Conservation (phyloP, 1,284 basidiomycete genomes). For the Schizopora paradoxa region DNA sequence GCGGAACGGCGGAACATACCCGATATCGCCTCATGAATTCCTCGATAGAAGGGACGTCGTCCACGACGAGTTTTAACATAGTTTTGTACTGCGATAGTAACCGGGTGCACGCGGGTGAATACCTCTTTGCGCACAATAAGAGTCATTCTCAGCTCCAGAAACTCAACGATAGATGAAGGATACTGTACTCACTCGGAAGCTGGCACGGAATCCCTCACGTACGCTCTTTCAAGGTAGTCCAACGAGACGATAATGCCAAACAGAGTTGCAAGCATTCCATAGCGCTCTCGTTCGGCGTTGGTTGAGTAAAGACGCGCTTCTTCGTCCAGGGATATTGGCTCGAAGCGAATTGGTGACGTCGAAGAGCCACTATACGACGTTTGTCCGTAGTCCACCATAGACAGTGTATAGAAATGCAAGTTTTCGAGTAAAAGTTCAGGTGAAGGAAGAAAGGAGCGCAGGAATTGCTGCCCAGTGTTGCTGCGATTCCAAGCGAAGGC, state of each 20-base stretch:
- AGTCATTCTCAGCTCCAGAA: conserved; percentile 18
- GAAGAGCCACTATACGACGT: no score
- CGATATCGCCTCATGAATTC: conserved; percentile 89
- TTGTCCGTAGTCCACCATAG: no score
- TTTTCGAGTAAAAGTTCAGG: no score
- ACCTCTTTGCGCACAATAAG: conserved; percentile 53
- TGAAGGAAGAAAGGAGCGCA: no score
- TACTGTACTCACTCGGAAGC: conserved; percentile 75
- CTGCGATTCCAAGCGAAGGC: no score
- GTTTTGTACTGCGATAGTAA: conserved; percentile 96
- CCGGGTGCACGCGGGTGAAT: conserved; percentile 91
- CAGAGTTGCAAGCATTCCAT: conserved; percentile 85
- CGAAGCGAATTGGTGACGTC: no score
- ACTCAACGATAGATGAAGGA: conserved; percentile 8
- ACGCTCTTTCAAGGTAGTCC: conserved; percentile 94
- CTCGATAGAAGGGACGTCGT: conserved; percentile 79
- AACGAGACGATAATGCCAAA: conserved; percentile 89
- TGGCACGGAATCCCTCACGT: conserved; percentile 88
- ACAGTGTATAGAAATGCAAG: no score
- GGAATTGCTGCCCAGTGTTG: no score
- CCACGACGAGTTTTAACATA: conserved; percentile 87
- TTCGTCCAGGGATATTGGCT: conserved; percentile 82
- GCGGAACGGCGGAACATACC: conserved; percentile 40
- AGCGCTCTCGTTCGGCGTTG: conserved; percentile 86
- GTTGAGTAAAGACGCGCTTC: conserved; percentile 87